Evolutionary conservation across 148 eudicot species (phyloP).

Genomic region (Chenopodium suecicum): DNA sequence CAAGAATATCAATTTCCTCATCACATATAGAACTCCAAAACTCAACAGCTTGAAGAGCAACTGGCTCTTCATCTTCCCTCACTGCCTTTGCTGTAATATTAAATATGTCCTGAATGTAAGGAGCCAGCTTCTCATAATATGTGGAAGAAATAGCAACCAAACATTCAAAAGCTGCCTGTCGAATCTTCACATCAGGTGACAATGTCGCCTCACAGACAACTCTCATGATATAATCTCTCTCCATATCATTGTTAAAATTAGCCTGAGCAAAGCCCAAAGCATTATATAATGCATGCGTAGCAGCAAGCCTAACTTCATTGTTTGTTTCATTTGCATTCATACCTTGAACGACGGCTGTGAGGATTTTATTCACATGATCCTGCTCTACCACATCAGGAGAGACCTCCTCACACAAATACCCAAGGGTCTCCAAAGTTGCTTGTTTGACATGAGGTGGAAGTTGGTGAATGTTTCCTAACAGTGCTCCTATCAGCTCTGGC

Average conservation of each 20-base stretch:
- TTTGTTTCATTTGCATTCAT: constrained; percentile 58
- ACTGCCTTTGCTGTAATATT: constrained; percentile 91
- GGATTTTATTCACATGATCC: constrained; percentile 95
- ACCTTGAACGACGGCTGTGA: constrained; percentile 94
- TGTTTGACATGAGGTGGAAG: constrained; percentile 89
- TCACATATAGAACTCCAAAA: constrained; percentile 98
- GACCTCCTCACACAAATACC: constrained; percentile 94
- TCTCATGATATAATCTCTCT: constrained; percentile 91
- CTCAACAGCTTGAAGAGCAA: constrained; percentile 93
- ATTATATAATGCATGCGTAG: constrained; percentile 82
- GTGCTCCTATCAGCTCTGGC: constrained; percentile 78
- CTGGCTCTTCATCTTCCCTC: constrained; percentile 87
- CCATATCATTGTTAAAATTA: constrained; percentile 87
- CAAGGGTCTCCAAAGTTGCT: constrained; percentile 89
- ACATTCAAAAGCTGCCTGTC: constrained; percentile 95
- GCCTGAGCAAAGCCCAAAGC: constrained; percentile 95
- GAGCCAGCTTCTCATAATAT: constrained; percentile 86
- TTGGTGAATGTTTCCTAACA: constrained; percentile 74
- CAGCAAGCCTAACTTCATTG: constrained; percentile 88
- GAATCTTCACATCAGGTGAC: constrained; percentile 79
- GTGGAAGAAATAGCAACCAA: constrained; percentile 85
- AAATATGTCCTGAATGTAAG: constrained; percentile 86
- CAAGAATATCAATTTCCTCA: constrained; percentile 86
- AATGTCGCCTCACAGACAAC: constrained; percentile 89
- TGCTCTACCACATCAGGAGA: constrained; percentile 87